Evolutionary conservation across 495 filamentous ascomycete genomes (phyloP).

Genomic region (Podospora sp.): DNA sequence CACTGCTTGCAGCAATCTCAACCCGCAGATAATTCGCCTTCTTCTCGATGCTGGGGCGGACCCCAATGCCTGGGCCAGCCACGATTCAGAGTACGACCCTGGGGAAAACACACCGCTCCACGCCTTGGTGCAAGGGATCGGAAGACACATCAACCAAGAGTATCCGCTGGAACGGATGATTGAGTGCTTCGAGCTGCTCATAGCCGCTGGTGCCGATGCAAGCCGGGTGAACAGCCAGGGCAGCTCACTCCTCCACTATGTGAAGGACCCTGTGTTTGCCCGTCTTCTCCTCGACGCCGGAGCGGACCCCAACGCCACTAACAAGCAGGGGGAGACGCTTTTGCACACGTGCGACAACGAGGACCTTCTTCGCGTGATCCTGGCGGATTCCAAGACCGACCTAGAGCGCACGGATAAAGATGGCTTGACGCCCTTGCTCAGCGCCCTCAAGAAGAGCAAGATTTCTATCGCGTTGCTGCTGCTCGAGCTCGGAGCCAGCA

Average conservation of each 20-base stretch:
- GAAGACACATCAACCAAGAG: background rate
- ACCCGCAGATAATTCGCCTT: slow-evolving; percentile 17
- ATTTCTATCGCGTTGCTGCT: slow-evolving; percentile 8
- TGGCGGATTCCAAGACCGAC: slow-evolving; percentile 1
- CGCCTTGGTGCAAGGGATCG: slow-evolving; percentile 20
- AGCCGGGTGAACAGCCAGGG: background rate
- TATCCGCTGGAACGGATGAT: background rate
- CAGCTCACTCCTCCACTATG: background rate
- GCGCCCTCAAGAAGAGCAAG: background rate
- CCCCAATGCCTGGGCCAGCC: slow-evolving; percentile 18
- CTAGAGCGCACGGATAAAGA: background rate
- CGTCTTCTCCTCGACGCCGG: background rate
- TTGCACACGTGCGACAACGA: background rate
- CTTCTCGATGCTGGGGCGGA: slow-evolving; percentile 34
- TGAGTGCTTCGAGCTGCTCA: slow-evolving; percentile 19
- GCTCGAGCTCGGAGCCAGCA: slow-evolving; percentile 11
- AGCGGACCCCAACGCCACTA: background rate
- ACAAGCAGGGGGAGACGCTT: background rate
- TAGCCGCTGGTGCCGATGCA: slow-evolving; percentile 13
- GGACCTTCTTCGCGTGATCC: background rate
- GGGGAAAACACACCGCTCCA: slow-evolving; percentile 16
- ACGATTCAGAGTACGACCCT: slow-evolving; percentile 18
- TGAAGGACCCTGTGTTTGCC: background rate
- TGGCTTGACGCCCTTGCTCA: background rate
- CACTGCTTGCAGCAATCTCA: background rate